Evolutionary conservation across 2,329 filamentous ascomycete genomes (phyloP), one percentile per base, ranked within the genome.

Genomic region (Fusarium sp.): DNA sequence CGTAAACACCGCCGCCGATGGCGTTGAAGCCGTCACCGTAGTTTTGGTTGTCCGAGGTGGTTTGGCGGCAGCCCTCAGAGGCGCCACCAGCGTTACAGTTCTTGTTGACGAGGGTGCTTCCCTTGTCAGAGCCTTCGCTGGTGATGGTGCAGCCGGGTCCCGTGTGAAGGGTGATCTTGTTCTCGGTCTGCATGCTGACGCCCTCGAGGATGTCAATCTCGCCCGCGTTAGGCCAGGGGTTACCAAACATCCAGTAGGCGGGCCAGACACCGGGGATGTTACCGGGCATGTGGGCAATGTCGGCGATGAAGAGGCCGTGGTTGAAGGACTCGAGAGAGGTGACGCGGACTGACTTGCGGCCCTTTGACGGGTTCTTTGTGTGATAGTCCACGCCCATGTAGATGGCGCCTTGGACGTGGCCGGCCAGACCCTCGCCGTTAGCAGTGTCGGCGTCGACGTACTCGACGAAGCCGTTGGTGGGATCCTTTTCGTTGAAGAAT

Each of bases 161-260:
- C 1, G 90, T 91, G 79, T 92, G 88, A 13, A 95, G 81, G 31
- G 90, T 88, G 76, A 92, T 81, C 41, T 81, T 76, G 74, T 90
- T 85, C 56, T 80, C 76, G 3, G 77, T 73, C 60, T 87, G 83
- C 22, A 80, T 77, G 77, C 92, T 91, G 67, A 92, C 88, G 34
- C 90, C 90, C 78, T 93, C 91, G 67, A 93, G 86, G 69, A 93
- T 90, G 74, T 94, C 91, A 69, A 94, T 91, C 77, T 93, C 91
- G 42, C 91, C 91, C 7, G 80, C 79, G 38, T 73, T 74, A 2
- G 91, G 91, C 91, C 91, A 93, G 70, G 83, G 76, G n/a, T 82
- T 79, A 13, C 90, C 90, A 31, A 91, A 82, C 47, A 79, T 81
- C 85, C 85, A 91, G 74, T 89, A 90, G 12, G 91, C 91, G 1